Conservation (phyloP, 163 green algal species). For the Scenedesmus sp. region DNA sequence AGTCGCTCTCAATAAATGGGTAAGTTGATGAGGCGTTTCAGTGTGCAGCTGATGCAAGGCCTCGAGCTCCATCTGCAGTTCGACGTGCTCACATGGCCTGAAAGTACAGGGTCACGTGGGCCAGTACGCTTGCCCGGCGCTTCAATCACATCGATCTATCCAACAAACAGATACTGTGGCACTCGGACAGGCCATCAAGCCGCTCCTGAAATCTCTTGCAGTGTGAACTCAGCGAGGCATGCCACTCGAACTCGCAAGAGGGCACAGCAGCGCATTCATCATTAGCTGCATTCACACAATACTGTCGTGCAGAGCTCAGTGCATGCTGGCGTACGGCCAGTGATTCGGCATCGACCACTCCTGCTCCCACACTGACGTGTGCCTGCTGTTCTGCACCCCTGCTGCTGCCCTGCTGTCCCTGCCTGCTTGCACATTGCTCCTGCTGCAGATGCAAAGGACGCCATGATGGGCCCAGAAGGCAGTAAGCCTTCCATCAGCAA, state of each 20-base stretch:
- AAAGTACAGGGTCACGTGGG: not conserved
- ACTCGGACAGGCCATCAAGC: not conserved
- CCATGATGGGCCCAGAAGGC: not conserved
- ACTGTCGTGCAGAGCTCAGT: not conserved
- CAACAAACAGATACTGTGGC: not conserved
- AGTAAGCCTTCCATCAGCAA: not conserved
- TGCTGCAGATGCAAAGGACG: conserved; percentile 23
- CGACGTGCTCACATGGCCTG: not conserved
- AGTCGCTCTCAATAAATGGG: too few species aligned
- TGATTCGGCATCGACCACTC: not conserved
- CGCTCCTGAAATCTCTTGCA: not conserved
- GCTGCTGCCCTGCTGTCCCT: too few species aligned
- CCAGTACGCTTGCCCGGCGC: not conserved
- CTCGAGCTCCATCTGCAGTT: too few species aligned
- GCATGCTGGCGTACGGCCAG: not conserved
- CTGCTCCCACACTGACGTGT: too few species aligned
- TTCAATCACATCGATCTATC: not conserved
- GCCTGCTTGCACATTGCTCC: not conserved
- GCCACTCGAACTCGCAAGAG: not conserved
- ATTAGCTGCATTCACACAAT: not conserved
- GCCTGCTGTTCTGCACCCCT: too few species aligned
- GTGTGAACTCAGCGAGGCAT: not conserved
- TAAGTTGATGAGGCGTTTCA: too few species aligned
- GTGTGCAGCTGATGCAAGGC: too few species aligned
- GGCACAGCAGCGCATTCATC: not conserved